A percentile compares a stretch with the other conserved stretches of the same genome.
Evolutionary conservation across 2,329 filamentous ascomycete genomes (phyloP).

Genomic region (Fusarium tricinctum): DNA sequence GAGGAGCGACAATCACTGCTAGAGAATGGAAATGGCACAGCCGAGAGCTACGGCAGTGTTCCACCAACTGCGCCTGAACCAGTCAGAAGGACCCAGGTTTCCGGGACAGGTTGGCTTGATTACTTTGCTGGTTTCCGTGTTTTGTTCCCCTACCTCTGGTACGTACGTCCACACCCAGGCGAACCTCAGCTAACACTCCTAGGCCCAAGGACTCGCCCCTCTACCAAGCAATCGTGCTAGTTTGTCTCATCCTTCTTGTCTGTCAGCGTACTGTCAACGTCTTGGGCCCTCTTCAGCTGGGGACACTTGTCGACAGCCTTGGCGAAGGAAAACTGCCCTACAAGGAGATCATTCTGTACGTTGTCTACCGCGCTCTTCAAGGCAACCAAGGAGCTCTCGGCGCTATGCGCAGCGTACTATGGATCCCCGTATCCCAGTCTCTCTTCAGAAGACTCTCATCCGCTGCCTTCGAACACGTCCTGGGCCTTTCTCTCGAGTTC

Average conservation of each 20-base stretch:
- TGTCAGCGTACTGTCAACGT: constrained; percentile 61
- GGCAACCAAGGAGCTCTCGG: constrained; percentile 62
- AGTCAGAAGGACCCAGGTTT: constrained; percentile 50
- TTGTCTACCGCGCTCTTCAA: constrained; percentile 61
- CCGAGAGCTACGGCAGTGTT: constrained; percentile 50
- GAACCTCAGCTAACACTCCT: constrained; percentile 22
- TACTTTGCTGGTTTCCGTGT: constrained; percentile 62
- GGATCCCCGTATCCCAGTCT: constrained; percentile 63
- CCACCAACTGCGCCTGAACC: constrained; percentile 28
- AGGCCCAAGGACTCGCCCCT: constrained; percentile 60
- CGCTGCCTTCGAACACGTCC: constrained; percentile 63
- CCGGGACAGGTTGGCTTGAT: constrained; percentile 60
- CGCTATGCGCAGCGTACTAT: constrained; percentile 59
- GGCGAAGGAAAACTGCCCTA: constrained; percentile 59
- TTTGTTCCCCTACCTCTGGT: constrained; percentile 63
- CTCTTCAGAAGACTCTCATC: constrained; percentile 59
- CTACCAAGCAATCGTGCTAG: constrained; percentile 58
- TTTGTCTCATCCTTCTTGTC: constrained; percentile 59
- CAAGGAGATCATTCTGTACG: constrained; percentile 59
- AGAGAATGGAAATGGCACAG: constrained; percentile 55
- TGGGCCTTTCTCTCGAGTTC: constrained; percentile 64
- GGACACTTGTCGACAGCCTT: constrained; percentile 57
- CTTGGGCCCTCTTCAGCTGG: constrained; percentile 59
- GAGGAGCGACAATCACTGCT: constrained; percentile 58
- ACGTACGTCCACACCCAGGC: background rate